These are phyloP conservation scores for Linum tenue DNA, from an alignment of 345 rosid species.

Conservation along the genomic window DNA sequence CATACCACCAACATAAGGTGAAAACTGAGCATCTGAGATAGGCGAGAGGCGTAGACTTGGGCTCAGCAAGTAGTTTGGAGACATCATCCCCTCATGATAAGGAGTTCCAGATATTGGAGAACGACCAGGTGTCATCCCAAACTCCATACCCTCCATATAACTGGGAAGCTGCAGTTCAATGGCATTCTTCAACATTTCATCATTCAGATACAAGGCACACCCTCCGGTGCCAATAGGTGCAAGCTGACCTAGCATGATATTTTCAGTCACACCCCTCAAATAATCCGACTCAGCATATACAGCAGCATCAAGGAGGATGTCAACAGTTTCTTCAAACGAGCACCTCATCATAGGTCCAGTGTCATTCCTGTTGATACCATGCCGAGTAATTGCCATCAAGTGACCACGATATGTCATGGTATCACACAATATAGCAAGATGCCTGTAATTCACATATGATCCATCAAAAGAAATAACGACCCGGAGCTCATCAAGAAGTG, in stretches of 20 bases:
- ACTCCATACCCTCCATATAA: conserved; percentile 83
- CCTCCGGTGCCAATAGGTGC: conserved; percentile 97
- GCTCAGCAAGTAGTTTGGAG: conserved; percentile 73
- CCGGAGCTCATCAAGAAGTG: conserved; percentile 85
- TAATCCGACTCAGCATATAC: conserved; percentile 83
- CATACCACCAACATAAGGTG: conserved; percentile 92
- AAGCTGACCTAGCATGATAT: conserved; percentile 94
- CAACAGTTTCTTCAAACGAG: conserved; percentile 97
- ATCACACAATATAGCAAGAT: conserved; percentile 91
- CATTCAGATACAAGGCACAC: conserved; percentile 81
- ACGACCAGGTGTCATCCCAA: conserved; percentile 91
- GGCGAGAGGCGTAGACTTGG: conserved; percentile 82
- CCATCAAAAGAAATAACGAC: conserved; percentile 98
- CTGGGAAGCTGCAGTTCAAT: conserved; percentile 97
- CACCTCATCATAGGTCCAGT: conserved; percentile 99
- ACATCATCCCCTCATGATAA: conserved; percentile 93
- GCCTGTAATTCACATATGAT: conserved; percentile 93
- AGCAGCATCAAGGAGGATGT: conserved; percentile 98
- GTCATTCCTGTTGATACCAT: conserved; percentile 91
- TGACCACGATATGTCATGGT: conserved; percentile 99
- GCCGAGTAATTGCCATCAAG: conserved; percentile 97
- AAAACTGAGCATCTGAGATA: conserved; percentile 71
- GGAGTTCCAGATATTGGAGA: conserved; percentile 90
- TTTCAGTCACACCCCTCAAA: conserved; percentile 88
- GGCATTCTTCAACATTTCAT: conserved; percentile 95